A percentile compares a stretch with the other conserved stretches of the same genome.
phyloP scores from a whole-genome alignment of 2,329 filamentous ascomycete species.

The Ambrosiella xylebori region DNA sequence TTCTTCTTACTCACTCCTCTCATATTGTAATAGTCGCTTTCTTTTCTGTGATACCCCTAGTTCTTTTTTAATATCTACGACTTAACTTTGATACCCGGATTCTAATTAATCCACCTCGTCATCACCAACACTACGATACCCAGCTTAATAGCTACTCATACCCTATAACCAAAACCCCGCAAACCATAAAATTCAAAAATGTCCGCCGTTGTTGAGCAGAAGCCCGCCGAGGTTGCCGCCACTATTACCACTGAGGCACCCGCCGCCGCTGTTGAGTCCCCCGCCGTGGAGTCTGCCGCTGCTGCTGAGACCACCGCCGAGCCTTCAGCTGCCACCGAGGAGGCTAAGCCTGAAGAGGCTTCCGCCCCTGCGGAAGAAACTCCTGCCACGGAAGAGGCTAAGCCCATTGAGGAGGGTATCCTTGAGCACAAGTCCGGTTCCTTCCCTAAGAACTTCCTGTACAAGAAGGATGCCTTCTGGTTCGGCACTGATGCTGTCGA shows the following conservation, averaged over 20 bases:
- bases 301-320: slow-evolving; percentile 22
- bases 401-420: slow-evolving; percentile 61
- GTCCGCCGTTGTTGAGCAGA: slow-evolving; percentile 47
- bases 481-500: slow-evolving; percentile 59
- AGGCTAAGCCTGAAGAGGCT: slow-evolving; percentile 17
- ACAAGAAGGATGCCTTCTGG: slow-evolving; percentile 88
- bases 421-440: slow-evolving; percentile 80
- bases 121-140: slow-evolving; percentile 16
- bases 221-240: slow-evolving; percentile 43
- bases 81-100: slow-evolving; percentile 13
- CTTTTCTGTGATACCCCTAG: slow-evolving; percentile 21
- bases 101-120: slow-evolving; percentile 11
- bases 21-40: slow-evolving; percentile 24
- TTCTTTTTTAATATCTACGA: slow-evolving; percentile 13
- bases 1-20: slow-evolving; percentile 33
- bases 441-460: slow-evolving; percentile 76
- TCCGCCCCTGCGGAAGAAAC: slow-evolving; percentile 23
- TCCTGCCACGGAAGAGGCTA: slow-evolving; percentile 24
- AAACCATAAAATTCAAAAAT: slow-evolving; percentile 29
- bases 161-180: neutral
- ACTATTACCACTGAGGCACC: slow-evolving; percentile 23
- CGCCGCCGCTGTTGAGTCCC: slow-evolving; percentile 23
- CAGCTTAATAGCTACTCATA: slow-evolving; percentile 15
- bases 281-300: slow-evolving; percentile 21
- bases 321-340: slow-evolving; percentile 25